Percentiles rank a stretch among this genome's conserved stretches.
Conservation (phyloP, 192 early-diverging fungal genomes). For the Umbelopsis isabellina region DNA sequence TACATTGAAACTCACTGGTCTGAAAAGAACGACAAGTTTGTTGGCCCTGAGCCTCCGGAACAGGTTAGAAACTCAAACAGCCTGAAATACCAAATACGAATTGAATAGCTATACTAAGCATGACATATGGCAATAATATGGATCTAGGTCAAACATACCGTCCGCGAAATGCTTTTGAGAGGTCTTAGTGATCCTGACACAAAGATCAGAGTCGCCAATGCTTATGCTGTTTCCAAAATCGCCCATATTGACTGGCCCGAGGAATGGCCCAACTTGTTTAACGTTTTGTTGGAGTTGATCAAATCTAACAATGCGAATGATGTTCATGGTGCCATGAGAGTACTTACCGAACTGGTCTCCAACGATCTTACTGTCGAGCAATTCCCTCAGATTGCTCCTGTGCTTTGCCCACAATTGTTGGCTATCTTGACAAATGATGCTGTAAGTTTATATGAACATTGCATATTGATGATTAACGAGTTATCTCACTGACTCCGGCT, state of each 20-base stretch:
- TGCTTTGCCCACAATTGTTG: conserved; percentile 82
- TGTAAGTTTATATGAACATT: conserved; percentile 32
- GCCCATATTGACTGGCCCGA: conserved; percentile 94
- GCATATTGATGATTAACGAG: neutral
- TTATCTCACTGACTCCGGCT: neutral
- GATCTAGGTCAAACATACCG: conserved; percentile 57
- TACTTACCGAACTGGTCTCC: conserved; percentile 82
- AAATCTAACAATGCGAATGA: conserved; percentile 66
- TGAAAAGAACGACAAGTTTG: conserved; percentile 52
- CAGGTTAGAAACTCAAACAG: conserved; percentile 43
- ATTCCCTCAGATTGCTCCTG: conserved; percentile 78
- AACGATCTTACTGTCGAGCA: conserved; percentile 88
- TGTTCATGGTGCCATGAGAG: conserved; percentile 88
- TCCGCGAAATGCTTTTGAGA: conserved; percentile 58
- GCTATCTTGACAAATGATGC: conserved; percentile 70
- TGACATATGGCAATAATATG: neutral
- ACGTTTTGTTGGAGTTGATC: conserved; percentile 69
- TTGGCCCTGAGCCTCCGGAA: conserved; percentile 62
- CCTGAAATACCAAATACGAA: neutral
- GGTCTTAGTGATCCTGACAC: conserved; percentile 62
- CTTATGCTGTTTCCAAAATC: conserved; percentile 85
- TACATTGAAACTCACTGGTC: conserved; percentile 82
- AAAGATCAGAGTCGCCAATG: conserved; percentile 69
- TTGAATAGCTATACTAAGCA: neutral
- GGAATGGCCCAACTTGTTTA: conserved; percentile 88